These are phyloP conservation scores for Podospora conica DNA, from an alignment of 495 filamentous ascomycete species.

Conservation along the genomic window DNA sequence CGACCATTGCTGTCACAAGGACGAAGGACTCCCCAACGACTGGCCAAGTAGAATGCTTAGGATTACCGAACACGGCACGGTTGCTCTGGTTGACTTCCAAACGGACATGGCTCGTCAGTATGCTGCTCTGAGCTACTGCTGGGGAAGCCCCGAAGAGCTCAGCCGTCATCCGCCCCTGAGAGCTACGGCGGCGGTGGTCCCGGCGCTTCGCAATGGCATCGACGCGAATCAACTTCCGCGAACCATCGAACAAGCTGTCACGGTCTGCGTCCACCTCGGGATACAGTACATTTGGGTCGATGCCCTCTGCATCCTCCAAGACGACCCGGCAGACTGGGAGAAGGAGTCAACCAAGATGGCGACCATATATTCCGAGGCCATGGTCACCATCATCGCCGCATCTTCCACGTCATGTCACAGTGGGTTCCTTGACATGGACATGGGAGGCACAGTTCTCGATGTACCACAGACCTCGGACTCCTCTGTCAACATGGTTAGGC, in stretches of 20 bases:
- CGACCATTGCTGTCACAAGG: not conserved
- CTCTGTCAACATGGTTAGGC: not conserved
- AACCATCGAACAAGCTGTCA: not conserved
- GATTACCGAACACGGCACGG: not conserved
- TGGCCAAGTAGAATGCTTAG: not conserved
- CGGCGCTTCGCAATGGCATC: not conserved
- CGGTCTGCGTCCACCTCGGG: not conserved
- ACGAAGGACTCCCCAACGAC: not conserved
- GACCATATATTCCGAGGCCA: not conserved
- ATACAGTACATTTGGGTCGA: not conserved
- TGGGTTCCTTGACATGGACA: not conserved
- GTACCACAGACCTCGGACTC: not conserved
- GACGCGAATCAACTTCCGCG: not conserved
- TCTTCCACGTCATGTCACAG: slow-evolving; percentile 1
- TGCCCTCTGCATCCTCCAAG: slow-evolving; percentile 1
- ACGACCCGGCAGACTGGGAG: not conserved
- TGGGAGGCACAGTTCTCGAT: not conserved
- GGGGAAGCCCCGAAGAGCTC: not conserved
- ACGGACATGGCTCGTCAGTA: not conserved
- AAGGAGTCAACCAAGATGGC: not conserved
- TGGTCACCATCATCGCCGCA: slow-evolving; percentile 3
- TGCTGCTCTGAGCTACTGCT: slow-evolving; percentile 1
- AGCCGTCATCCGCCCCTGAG: not conserved
- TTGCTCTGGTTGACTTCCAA: not conserved
- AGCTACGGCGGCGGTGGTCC: not conserved